Conservation (phyloP, 2,329 filamentous ascomycete species). For the Fusarium brachygibbosum region DNA sequence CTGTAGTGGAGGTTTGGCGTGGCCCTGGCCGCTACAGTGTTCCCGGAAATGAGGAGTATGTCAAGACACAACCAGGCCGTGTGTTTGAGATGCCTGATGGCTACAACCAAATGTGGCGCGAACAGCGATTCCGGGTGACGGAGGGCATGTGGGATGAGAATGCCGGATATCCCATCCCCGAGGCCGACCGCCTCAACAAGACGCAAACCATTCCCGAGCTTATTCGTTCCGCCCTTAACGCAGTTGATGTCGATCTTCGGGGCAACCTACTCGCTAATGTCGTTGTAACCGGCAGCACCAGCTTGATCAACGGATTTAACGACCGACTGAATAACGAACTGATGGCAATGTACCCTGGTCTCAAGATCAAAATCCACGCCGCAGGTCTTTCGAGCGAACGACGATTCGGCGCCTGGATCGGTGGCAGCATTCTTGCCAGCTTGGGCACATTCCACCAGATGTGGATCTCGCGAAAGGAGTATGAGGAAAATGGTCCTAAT, state of each 20-base stretch:
- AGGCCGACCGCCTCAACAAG: constrained; percentile 68
- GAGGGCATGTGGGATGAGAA: constrained; percentile 94
- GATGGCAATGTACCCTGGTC: constrained; percentile 82
- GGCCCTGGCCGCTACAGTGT: constrained; percentile 77
- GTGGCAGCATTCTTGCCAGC: constrained; percentile 94
- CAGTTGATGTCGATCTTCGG: constrained; percentile 90
- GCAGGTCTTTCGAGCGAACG: constrained; percentile 88
- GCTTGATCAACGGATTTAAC: constrained; percentile 89
- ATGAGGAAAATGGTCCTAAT: constrained; percentile 90
- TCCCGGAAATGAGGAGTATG: constrained; percentile 81
- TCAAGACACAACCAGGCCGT: constrained; percentile 79
- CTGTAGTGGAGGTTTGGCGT: constrained; percentile 92
- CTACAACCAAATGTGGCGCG: constrained; percentile 93
- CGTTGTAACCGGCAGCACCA: constrained; percentile 90
- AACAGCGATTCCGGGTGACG: constrained; percentile 85
- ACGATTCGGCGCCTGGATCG: constrained; percentile 94
- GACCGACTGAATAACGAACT: constrained; percentile 91
- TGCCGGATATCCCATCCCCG: constrained; percentile 71
- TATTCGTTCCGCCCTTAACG: constrained; percentile 80
- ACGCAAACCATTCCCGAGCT: constrained; percentile 86
- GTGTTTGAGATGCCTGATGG: constrained; percentile 98
- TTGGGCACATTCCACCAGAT: constrained; percentile 99
- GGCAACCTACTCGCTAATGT: constrained; percentile 88
- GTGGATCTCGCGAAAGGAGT: constrained; percentile 98
- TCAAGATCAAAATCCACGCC: constrained; percentile 89